Percentiles rank a stretch among this genome's conserved stretches.
Evolutionary conservation across 1,284 basidiomycete species (phyloP).

Genomic region (Neonothopanus nambi): DNA sequence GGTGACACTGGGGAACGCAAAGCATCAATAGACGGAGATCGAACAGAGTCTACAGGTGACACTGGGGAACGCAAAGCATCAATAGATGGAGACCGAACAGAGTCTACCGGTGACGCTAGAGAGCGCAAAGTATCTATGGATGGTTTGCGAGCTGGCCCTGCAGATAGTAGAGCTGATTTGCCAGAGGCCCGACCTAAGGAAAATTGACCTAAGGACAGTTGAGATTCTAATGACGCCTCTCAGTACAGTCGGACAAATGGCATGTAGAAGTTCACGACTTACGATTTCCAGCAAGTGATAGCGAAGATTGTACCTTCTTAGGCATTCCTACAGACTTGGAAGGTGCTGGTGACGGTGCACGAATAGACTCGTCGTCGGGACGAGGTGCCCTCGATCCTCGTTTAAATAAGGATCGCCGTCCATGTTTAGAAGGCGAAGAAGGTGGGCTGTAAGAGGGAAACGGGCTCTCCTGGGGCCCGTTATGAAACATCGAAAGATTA

Average conservation of each 20-base stretch:
- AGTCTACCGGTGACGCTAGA: conserved; percentile 18
- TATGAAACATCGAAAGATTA: conserved; percentile 48
- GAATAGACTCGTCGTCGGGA: conserved; percentile 33
- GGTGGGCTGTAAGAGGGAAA: conserved; percentile 46
- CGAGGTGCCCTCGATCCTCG: conserved; percentile 38
- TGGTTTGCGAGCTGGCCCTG: conserved; percentile 26
- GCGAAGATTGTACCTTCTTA: conserved; percentile 57
- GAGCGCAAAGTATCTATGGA: conserved; percentile 25
- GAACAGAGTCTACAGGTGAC: conserved; percentile 18
- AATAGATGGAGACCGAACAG: conserved; percentile 23
- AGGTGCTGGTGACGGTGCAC: conserved; percentile 34
- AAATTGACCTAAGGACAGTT: conserved; percentile 47
- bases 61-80: conserved; percentile 24
- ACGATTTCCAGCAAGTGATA: conserved; percentile 46
- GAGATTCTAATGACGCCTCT: conserved; percentile 38
- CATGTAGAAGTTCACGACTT: conserved; percentile 23
- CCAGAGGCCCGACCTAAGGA: conserved; percentile 40
- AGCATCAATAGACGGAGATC: conserved; percentile 25
- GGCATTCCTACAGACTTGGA: conserved; percentile 42
- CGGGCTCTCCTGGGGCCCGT: conserved; percentile 34
- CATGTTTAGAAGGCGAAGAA: conserved; percentile 43
- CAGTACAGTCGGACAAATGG: conserved; percentile 4
- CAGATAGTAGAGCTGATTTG: conserved; percentile 28
- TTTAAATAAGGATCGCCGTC: conserved; percentile 43
- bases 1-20: conserved; percentile 21